Base-by-base conservation (phyloP, 306 rosid genomes). In the Myrica gale region DNA sequence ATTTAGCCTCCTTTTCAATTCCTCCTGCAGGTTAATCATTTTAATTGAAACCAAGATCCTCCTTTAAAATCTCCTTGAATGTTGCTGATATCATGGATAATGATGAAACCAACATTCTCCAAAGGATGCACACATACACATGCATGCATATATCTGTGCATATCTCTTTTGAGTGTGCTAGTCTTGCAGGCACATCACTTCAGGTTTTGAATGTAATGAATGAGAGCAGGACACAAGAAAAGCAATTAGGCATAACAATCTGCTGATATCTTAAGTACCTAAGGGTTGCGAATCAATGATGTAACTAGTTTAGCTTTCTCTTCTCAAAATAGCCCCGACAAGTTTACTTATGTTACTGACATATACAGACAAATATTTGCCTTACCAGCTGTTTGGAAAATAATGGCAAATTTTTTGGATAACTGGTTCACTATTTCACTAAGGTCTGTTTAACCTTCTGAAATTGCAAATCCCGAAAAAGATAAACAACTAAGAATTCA, bases 11-110 rank as follows among this genome's bases (percentile, higher is more conserved):
- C 72, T 68, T 68, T 68, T 68, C 51, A 68, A 68, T 13, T 53
- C 55, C 72, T 68, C 72, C 72, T 68, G 44, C 72, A 68, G 39
- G 72, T 68, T n/a, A 20, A 46, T 9, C 37, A 67, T 43, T 16
- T 13, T 9, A 67, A 72, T 70, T 72, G 69, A 62, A 72, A 23
- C 68, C 76, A 88, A 79, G 60, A 77, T 20, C 55, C 80, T 71
- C 63, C 52, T 74, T 65, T 12, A 41, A 39, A 65, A 65, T 42
- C 37, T 32, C 37, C 37, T 32, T 3, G 3, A 32, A 32, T 2
- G 37, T 2, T 32, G 37, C 37, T 32, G 37, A 32, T 32, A 32
- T 32, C 37, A 32, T 32, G 37, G 37, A 32, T 32, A 32, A 32
- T 32, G 37, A 3, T 74, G 69, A 62, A 72, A 23, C 71, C 76